Conservation (phyloP, 163 green algal species). For the Scenedesmus sp. region DNA sequence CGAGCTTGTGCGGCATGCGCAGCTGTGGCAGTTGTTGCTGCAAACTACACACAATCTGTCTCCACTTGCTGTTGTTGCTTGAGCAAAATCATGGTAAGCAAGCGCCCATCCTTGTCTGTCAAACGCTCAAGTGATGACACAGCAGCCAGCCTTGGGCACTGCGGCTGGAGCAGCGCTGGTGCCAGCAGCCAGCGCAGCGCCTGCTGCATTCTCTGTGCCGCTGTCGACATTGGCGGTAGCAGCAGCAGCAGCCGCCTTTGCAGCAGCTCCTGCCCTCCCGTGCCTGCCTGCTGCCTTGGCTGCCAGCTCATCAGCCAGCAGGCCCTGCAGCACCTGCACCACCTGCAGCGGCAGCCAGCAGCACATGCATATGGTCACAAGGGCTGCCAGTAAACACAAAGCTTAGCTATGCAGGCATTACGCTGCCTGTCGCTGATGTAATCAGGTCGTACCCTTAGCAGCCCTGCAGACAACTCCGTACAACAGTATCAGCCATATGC, state of each 20-base stretch:
- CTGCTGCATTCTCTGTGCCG: background rate
- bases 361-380: background rate
- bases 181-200: background rate
- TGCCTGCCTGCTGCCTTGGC: background rate
- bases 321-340: background rate
- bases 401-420: too few species aligned
- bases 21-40: background rate
- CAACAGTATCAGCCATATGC: too few species aligned
- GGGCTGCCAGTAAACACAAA: too few species aligned
- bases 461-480: too few species aligned
- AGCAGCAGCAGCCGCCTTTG: background rate
- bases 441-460: too few species aligned
- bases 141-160: background rate
- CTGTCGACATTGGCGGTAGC: background rate
- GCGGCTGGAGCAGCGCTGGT: background rate
- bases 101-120: background rate
- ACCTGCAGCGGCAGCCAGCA: background rate
- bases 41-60: background rate
- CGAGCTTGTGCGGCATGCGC: too few species aligned
- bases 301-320: conserved; percentile 4
- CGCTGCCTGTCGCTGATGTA: too few species aligned
- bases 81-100: too few species aligned
- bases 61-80: too few species aligned
- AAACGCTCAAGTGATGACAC: background rate
- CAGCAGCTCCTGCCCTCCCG: background rate